Conservation (phyloP, 2,329 filamentous ascomycete genomes). For the Coniochaeta sp. region DNA sequence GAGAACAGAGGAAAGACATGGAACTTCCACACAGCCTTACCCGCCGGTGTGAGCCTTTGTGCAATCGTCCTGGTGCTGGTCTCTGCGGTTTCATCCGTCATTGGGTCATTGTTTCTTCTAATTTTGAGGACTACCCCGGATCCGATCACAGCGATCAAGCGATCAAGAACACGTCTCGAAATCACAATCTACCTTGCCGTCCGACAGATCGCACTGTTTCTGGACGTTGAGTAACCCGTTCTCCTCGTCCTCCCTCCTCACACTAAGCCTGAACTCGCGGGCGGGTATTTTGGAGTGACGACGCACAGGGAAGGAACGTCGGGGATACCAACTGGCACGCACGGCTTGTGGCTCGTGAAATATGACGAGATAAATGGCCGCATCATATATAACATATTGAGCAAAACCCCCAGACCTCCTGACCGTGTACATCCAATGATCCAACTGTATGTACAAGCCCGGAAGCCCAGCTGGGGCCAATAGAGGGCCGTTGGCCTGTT, state of each 20-base stretch:
- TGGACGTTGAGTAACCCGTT: neutral
- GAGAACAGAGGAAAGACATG: too few species aligned
- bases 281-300: neutral
- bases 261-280: neutral
- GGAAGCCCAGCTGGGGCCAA: neutral
- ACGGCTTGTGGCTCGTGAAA: neutral
- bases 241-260: neutral
- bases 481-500: neutral
- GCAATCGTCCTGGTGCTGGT: neutral
- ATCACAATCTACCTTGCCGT: neutral
- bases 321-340: neutral
- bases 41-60: neutral
- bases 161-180: neutral
- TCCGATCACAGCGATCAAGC: constrained; percentile 1
- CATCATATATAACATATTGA: constrained; percentile 1
- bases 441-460: too few species aligned
- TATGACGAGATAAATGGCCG: neutral
- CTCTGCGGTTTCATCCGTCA: neutral
- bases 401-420: neutral
- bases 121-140: neutral
- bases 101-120: neutral
- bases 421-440: too few species aligned
- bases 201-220: neutral
- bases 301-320: neutral
- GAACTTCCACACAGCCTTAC: too few species aligned